phyloP scores from a whole-genome alignment of 257 asterid genomes.

The Cruciata laevipes region DNA sequence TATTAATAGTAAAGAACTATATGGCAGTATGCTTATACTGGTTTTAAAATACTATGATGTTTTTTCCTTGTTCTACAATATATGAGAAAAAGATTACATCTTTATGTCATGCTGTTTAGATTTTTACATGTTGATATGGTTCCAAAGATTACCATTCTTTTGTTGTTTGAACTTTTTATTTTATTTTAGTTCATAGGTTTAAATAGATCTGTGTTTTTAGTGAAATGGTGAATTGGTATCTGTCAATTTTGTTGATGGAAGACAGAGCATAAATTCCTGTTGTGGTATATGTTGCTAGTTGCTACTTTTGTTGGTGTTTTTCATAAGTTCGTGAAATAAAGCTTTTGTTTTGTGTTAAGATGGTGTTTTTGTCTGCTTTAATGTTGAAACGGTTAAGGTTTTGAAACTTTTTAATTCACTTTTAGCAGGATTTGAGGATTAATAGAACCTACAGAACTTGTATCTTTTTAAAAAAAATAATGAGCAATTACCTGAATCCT shows the following conservation, averaged over 20 bases:
- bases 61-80: background rate
- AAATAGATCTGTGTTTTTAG: background rate
- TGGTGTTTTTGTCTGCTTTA: background rate
- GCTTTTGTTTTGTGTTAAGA: background rate
- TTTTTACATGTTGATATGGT: background rate
- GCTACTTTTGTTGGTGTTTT: background rate
- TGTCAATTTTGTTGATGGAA: background rate
- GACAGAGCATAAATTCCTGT: background rate
- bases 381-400: background rate
- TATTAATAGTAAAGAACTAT: background rate
- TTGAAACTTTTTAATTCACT: background rate
- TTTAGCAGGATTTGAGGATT: no score
- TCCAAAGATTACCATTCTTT: background rate
- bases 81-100: background rate
- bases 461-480: no score
- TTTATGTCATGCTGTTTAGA: background rate
- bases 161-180: background rate
- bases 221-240: background rate
- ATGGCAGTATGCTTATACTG: background rate
- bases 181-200: background rate
- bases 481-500: constrained; percentile 1
- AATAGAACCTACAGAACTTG: background rate
- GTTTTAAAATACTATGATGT: background rate
- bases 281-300: background rate
- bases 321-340: background rate